phyloP scores from a whole-genome alignment of 2,329 filamentous ascomycete genomes.

The Byssothecium circinans region DNA sequence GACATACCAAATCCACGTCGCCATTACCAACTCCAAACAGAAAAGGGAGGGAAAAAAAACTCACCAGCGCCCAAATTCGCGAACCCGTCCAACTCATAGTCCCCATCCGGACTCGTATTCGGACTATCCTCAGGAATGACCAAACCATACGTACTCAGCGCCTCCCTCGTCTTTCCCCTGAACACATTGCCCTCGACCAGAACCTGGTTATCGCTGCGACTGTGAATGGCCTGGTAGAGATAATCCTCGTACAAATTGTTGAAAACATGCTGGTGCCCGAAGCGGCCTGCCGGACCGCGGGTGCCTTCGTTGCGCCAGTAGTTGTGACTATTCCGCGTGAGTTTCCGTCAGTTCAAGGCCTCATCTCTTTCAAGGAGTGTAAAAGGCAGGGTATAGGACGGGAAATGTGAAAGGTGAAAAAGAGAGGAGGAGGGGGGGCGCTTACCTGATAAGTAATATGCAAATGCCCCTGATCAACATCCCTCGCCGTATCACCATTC shows the following conservation, averaged over 20 bases:
- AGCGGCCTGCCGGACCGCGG: conserved; percentile 64
- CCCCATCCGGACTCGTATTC: conserved; percentile 57
- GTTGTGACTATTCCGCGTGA: conserved; percentile 58
- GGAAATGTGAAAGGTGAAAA: background rate
- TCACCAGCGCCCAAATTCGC: conserved; percentile 57
- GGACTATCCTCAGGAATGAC: conserved; percentile 60
- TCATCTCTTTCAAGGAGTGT: no score
- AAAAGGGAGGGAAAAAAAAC: conserved; percentile 21
- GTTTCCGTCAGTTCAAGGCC: no score
- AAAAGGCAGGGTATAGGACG: no score
- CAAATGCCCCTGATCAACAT: conserved; percentile 63
- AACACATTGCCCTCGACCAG: conserved; percentile 54
- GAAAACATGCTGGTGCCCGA: conserved; percentile 66
- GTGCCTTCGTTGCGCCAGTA: conserved; percentile 66
- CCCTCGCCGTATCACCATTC: conserved; percentile 60
- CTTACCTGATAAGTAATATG: conserved; percentile 65
- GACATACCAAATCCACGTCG: no score
- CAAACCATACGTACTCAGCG: conserved; percentile 57
- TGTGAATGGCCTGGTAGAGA: conserved; percentile 46
- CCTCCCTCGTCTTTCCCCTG: conserved; percentile 50
- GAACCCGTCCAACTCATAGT: conserved; percentile 58
- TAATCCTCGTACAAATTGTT: conserved; percentile 52
- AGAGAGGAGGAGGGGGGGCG: background rate
- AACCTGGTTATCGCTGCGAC: conserved; percentile 49
- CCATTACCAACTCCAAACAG: no score